A percentile compares a stretch with the other conserved stretches of the same genome.
These are phyloP conservation scores for Vanrija sp. DNA, from an alignment of 1,284 basidiomycete genomes.

Conservation along the genomic window DNA sequence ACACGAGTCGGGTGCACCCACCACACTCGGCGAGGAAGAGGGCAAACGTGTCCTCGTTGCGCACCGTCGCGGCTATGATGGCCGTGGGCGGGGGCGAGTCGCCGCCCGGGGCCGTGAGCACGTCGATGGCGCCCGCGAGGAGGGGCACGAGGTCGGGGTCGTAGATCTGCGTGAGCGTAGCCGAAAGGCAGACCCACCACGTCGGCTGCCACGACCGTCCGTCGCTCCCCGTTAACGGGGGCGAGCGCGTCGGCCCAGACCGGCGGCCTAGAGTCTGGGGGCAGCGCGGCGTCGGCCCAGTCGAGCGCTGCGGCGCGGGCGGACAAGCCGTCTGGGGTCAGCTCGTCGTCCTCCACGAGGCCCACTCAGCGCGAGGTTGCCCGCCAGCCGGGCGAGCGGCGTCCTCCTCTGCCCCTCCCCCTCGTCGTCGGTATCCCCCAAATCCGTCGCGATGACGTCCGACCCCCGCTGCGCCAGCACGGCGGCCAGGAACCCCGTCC, in stretches of 20 bases:
- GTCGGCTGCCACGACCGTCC: conserved; percentile 46
- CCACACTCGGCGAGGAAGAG: conserved; percentile 37
- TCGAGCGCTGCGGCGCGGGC: conserved; percentile 23
- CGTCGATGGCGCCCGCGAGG: conserved; percentile 35
- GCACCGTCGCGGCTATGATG: conserved; percentile 46
- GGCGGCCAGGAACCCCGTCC: conserved; percentile 46
- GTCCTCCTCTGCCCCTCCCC: conserved; percentile 35
- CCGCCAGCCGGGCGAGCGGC: conserved; percentile 30
- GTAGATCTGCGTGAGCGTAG: conserved; percentile 41
- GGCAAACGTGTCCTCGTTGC: conserved; percentile 44
- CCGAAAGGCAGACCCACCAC: conserved; percentile 32
- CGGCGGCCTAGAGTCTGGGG: conserved; percentile 11
- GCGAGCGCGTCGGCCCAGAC: conserved; percentile 23
- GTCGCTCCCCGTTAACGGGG: neutral
- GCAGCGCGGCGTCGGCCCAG: conserved; percentile 30
- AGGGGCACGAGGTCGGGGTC: conserved; percentile 46
- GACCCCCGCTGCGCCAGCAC: conserved; percentile 35
- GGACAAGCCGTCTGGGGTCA: conserved; percentile 10
- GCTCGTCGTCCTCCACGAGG: neutral
- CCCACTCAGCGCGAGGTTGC: conserved; percentile 41
- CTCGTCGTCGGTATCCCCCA: conserved; percentile 45
- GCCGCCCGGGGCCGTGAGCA: conserved; percentile 20
- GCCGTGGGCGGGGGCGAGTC: conserved; percentile 8
- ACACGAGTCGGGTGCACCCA: conserved; percentile 12
- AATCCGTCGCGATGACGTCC: conserved; percentile 71